A percentile compares a stretch with the other conserved stretches of the same genome.
phyloP scores from a whole-genome alignment of 2,329 filamentous ascomycete genomes.

The Harringtonia lauricola region DNA sequence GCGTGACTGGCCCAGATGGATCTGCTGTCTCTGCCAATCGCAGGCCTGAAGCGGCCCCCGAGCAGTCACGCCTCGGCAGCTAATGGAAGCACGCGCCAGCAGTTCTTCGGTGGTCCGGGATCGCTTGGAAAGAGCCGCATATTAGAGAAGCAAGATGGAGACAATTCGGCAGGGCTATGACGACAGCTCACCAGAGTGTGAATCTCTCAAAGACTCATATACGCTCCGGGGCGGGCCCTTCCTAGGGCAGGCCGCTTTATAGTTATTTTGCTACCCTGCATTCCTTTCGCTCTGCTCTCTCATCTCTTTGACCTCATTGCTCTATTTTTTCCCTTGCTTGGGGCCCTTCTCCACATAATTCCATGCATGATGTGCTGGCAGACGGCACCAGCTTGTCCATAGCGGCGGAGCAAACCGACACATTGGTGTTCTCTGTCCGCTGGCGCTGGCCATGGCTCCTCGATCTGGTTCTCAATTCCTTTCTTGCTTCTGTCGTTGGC shows the following conservation, averaged over 20 bases:
- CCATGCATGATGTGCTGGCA: slow-evolving; percentile 27
- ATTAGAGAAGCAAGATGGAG: too few species aligned
- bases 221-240: too few species aligned
- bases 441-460: not conserved
- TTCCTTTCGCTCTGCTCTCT: not conserved
- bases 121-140: slow-evolving; percentile 18
- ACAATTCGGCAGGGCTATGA: too few species aligned
- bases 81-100: slow-evolving; percentile 13
- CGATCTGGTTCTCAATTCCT: too few species aligned
- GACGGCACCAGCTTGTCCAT: slow-evolving; percentile 12
- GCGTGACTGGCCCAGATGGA: slow-evolving; percentile 11
- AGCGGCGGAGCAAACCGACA: slow-evolving; percentile 13
- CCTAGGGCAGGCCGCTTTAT: not conserved
- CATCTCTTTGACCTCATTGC: slow-evolving; percentile 3
- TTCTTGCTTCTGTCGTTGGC: too few species aligned
- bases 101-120: slow-evolving; percentile 9
- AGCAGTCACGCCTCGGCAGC: slow-evolving; percentile 14
- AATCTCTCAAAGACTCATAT: not conserved
- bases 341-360: slow-evolving; percentile 18
- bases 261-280: not conserved
- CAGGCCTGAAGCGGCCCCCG: slow-evolving; percentile 10
- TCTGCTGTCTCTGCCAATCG: slow-evolving; percentile 16
- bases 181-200: too few species aligned
- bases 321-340: slow-evolving; percentile 9
- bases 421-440: slow-evolving; percentile 1